These are phyloP conservation scores for Metschnikowia arizonensis DNA, from an alignment of 805 yeast genomes.

Conservation along the genomic window DNA sequence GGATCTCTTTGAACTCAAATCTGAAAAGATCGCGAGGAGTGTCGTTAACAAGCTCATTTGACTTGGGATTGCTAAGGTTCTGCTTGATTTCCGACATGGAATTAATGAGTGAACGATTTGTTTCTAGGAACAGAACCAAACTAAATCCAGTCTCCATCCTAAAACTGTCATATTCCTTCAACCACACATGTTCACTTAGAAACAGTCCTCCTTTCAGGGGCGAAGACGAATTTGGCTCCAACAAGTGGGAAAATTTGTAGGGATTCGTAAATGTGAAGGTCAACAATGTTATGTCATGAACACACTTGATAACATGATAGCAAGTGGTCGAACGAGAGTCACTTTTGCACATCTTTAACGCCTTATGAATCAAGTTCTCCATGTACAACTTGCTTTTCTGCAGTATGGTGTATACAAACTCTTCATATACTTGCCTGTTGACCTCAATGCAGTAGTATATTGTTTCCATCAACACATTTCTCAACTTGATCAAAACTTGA, in stretches of 20 bases:
- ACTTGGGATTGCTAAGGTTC: neutral
- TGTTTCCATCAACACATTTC: slow-evolving; percentile 13
- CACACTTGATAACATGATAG: slow-evolving; percentile 12
- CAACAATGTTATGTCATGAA: slow-evolving; percentile 11
- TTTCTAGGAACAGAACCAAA: slow-evolving; percentile 1
- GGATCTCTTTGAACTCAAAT: slow-evolving; percentile 7
- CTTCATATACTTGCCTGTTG: slow-evolving; percentile 12
- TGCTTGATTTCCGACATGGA: neutral
- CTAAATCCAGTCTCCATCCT: neutral
- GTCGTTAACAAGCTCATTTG: slow-evolving; percentile 6
- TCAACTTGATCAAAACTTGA: slow-evolving; percentile 10
- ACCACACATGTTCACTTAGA: neutral
- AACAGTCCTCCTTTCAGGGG: neutral
- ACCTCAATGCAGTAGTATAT: slow-evolving; percentile 13
- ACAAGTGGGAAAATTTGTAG: slow-evolving; percentile 11
- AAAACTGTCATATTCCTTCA: neutral
- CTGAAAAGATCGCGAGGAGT: slow-evolving; percentile 12
- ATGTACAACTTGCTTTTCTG: slow-evolving; percentile 10
- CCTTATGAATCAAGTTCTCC: slow-evolving; percentile 12
- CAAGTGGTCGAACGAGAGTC: slow-evolving; percentile 8
- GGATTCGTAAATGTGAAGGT: slow-evolving; percentile 16
- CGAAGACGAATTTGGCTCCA: neutral
- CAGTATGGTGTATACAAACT: slow-evolving; percentile 13
- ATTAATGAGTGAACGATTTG: slow-evolving; percentile 3
- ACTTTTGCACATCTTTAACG: slow-evolving; percentile 9